A percentile compares a stretch with the other conserved stretches of the same genome.
Conservation (phyloP, 257 asterid species). For the Leptodermis oblonga region DNA sequence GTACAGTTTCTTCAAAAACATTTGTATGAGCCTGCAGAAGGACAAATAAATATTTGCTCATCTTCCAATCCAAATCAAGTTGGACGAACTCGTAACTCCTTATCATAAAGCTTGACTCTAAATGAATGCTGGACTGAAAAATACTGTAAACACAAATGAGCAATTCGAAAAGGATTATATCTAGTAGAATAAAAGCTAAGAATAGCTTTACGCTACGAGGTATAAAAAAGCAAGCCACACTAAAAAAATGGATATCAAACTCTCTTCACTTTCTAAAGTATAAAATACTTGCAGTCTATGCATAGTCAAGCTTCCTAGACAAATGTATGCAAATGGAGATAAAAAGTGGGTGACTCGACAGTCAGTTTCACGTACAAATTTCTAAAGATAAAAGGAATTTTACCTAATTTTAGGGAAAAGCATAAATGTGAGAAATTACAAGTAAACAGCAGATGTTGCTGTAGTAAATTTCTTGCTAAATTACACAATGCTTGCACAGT, state of each 20-base stretch:
- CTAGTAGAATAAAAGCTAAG: not conserved
- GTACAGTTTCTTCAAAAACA: slow-evolving; percentile 13
- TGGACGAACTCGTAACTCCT: not conserved
- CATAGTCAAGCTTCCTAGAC: not conserved
- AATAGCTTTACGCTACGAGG: not conserved
- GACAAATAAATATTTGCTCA: not conserved
- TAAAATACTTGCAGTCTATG: not conserved
- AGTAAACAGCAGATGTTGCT: not conserved
- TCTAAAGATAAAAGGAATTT: no score
- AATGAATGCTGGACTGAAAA: not conserved
- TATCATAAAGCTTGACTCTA: not conserved
- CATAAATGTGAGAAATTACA: not conserved
- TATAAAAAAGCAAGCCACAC: not conserved
- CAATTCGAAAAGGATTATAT: not conserved
- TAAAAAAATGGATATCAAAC: no score
- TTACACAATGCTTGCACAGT: not conserved
- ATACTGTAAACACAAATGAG: no score
- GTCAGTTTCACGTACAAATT: no score
- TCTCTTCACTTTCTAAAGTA: not conserved
- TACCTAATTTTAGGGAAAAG: not conserved
- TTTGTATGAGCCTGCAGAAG: slow-evolving; percentile 15
- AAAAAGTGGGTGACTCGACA: no score
- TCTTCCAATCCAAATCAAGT: not conserved
- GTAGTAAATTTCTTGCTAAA: not conserved
- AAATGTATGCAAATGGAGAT: not conserved